Conservation (phyloP, 352 stramenopile species). For the Thraustochytrium striatum region DNA sequence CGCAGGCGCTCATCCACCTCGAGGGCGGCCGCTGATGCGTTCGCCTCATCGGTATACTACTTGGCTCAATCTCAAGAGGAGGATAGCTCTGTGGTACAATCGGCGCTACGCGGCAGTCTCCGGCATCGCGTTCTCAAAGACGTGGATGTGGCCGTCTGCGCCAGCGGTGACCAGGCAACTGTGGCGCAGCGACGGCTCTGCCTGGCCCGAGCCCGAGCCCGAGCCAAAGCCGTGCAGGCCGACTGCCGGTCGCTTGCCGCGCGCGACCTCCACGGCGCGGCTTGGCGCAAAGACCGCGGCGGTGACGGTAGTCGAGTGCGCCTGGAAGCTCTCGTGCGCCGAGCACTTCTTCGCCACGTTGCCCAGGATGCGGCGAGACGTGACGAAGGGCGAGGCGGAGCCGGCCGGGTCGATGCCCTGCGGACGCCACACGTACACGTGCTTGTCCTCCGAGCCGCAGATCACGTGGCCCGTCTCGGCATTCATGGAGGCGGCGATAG, state of each 20-base stretch:
- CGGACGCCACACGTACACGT: conserved; percentile 71
- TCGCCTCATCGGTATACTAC: no score
- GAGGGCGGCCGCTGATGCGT: no score
- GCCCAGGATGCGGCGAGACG: conserved; percentile 9
- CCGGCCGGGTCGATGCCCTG: neutral
- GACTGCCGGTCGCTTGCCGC: neutral
- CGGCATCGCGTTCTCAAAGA: conserved; percentile 49
- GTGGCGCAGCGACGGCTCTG: neutral
- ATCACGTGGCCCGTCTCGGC: conserved; percentile 66
- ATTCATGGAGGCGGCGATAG: conserved; percentile 13
- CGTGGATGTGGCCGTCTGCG: conserved; percentile 29
- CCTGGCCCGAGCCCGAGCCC: no score
- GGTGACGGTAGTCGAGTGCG: conserved; percentile 2
- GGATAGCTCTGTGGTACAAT: no score
- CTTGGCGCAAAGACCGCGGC: conserved; percentile 15
- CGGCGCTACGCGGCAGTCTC: no score
- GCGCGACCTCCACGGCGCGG: neutral
- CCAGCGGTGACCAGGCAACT: conserved; percentile 12
- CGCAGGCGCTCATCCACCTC: neutral
- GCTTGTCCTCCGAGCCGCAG: conserved; percentile 73
- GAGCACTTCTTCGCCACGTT: conserved; percentile 26
- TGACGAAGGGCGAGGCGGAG: neutral
- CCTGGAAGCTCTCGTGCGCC: conserved; percentile 13
- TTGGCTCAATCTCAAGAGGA: no score
- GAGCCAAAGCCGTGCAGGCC: neutral